Base-by-base conservation (phyloP, 306 rosid species). In the Datisca glomerata region DNA sequence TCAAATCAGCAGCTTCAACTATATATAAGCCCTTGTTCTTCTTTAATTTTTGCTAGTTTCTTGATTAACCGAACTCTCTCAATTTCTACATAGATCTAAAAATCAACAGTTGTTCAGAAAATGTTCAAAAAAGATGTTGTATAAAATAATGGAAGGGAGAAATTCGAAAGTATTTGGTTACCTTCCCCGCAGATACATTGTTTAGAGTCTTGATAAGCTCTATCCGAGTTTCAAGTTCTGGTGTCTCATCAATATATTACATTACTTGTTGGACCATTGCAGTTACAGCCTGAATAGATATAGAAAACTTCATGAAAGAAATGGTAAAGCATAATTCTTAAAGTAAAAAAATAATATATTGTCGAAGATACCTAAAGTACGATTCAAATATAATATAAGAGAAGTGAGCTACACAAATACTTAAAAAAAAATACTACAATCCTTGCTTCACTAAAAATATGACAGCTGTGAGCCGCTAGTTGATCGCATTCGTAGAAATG, bases 1-100 rank as follows among this genome's bases (percentile, higher is more conserved):
- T 87, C 78, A 87, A 72, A 68, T 87, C 97, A 47, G 93, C 97
- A 54, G 93, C 97, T 76, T 87, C 94, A 4, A 85, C 85, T 62
- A 87, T n/a, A n/a, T n/a, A n/a, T 74, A 47, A 45, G 86, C 39
- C 97, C 94, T 42, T 87, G 97, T 27, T 47, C 81, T 63, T 87
- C 94, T 83, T 83, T 87, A 39, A 87, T 76, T 70, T 79, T 87
- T 19, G 97, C 94, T 63, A 87, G 87, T 65, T 69, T 76, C 73
- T 83, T 79, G 21, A 79, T 64, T 68, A 87, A 55, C 20, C 97
- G 56, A 13, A 89, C 93, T 65, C 94, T 76, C 78, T 80, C 86
- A 32, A 75, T 75, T 50, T 78, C 96, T 51, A 81, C 94, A n/a
- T 78, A 86, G 56, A 86, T 86, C 94, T 86, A 63, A 13, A 12